A percentile compares a stretch with the other conserved stretches of the same genome.
Conservation (phyloP, 306 rosid genomes). For the Coriaria nepalensis region DNA sequence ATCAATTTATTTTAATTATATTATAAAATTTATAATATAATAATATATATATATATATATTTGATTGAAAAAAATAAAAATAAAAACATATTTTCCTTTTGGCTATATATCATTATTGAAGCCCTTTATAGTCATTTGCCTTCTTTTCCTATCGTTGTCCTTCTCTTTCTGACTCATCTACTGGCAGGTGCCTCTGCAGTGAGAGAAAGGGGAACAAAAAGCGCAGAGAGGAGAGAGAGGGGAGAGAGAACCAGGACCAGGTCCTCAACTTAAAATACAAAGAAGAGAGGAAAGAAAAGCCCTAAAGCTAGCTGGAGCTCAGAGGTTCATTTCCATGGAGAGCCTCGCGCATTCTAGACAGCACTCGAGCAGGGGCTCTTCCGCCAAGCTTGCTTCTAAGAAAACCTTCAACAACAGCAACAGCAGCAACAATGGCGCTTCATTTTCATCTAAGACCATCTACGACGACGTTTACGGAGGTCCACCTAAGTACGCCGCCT, state of each 20-base stretch:
- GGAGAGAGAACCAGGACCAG: too few relatives aligned
- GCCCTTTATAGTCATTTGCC: conserved; percentile 25
- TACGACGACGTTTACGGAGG: conserved; percentile 85
- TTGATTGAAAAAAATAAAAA: background rate
- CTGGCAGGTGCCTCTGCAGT: conserved; percentile 28
- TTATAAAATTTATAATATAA: too few relatives aligned
- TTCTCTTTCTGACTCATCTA: conserved; percentile 18
- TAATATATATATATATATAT: too few relatives aligned
- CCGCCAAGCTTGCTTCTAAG: conserved; percentile 24
- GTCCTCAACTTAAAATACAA: too few relatives aligned
- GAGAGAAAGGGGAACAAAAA: conserved; percentile 12
- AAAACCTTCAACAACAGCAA: conserved; percentile 28
- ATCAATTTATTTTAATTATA: too few relatives aligned
- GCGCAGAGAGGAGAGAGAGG: background rate
- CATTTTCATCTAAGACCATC: conserved; percentile 24
- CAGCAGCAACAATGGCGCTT: conserved; percentile 12
- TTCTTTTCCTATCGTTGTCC: conserved; percentile 30
- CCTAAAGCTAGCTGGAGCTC: conserved; percentile 11
- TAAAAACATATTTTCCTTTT: background rate
- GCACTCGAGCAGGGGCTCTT: conserved; percentile 31
- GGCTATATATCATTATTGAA: conserved; percentile 12
- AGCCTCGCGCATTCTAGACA: conserved; percentile 55
- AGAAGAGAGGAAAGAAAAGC: background rate
- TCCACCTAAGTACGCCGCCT: conserved; percentile 57
- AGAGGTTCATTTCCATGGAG: conserved; percentile 41